A percentile compares a stretch with the other conserved stretches of the same genome.
phyloP scores from a whole-genome alignment of 768 basidiomycete genomes.

The Tephrocybe sp. region DNA sequence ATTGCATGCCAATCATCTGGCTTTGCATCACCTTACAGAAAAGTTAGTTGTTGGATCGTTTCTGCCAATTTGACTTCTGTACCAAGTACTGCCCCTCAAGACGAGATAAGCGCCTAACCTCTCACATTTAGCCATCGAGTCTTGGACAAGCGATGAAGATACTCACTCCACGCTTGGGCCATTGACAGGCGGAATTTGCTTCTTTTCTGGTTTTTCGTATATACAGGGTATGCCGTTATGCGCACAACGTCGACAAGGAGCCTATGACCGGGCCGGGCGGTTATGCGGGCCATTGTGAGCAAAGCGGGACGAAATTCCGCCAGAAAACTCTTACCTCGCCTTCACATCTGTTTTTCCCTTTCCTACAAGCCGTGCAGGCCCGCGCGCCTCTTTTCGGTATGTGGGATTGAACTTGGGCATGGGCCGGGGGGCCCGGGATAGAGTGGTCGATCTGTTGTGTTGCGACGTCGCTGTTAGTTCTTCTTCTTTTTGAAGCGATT shows the following conservation, averaged over 20 bases:
- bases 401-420: slow-evolving; percentile 43
- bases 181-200: slow-evolving; percentile 57
- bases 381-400: slow-evolving; percentile 88
- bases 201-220: slow-evolving; percentile 92
- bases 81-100: slow-evolving; percentile 87
- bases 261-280: slow-evolving; percentile 78
- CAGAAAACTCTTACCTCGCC: slow-evolving; percentile 65
- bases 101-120: slow-evolving; percentile 62
- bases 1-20: slow-evolving; percentile 94
- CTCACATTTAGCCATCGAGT: slow-evolving; percentile 24
- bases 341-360: slow-evolving; percentile 92
- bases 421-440: slow-evolving; percentile 27
- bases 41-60: slow-evolving; percentile 1
- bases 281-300: slow-evolving; percentile 66
- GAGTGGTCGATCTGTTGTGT: slow-evolving; percentile 32
- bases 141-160: not conserved
- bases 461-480: slow-evolving; percentile 35
- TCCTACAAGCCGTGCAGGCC: slow-evolving; percentile 86
- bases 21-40: slow-evolving; percentile 78
- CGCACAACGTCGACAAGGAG: slow-evolving; percentile 89
- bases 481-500: slow-evolving; percentile 53
- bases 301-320: slow-evolving; percentile 40
- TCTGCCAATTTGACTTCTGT: slow-evolving; percentile 18
- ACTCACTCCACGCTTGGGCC: slow-evolving; percentile 74
- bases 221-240: slow-evolving; percentile 76